Conservation (phyloP, 345 rosid genomes). For the Rhizophora mangle region DNA sequence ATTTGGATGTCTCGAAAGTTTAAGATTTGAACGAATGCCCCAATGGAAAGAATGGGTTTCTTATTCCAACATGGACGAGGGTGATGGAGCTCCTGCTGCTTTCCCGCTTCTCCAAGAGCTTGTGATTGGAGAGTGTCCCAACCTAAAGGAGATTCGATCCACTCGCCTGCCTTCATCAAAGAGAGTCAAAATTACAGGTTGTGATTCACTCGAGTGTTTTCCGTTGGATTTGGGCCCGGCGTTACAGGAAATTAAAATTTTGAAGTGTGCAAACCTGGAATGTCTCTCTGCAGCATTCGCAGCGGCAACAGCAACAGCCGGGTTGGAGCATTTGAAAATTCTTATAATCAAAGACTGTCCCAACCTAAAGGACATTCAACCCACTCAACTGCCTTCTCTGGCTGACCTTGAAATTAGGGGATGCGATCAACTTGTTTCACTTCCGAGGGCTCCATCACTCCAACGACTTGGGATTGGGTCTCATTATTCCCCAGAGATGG, state of each 20-base stretch:
- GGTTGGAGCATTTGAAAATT: too few species aligned
- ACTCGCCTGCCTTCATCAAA: slow-evolving; percentile 26
- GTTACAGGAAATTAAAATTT: too few species aligned
- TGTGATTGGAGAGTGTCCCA: slow-evolving; percentile 24
- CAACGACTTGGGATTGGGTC: too few species aligned
- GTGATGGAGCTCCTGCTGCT: not conserved
- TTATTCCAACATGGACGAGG: too few species aligned
- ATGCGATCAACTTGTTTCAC: slow-evolving; percentile 10
- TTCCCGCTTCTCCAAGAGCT: slow-evolving; percentile 40
- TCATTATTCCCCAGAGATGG: too few species aligned
- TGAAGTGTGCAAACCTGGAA: too few species aligned
- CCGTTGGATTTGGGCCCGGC: too few species aligned
- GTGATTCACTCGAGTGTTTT: too few species aligned
- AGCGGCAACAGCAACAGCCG: too few species aligned
- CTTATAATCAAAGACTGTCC: slow-evolving; percentile 32
- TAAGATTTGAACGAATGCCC: slow-evolving; percentile 26
- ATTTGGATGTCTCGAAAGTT: slow-evolving; percentile 32
- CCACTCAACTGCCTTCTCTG: not conserved
- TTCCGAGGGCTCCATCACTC: not conserved
- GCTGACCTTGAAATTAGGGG: slow-evolving; percentile 19
- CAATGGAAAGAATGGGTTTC: slow-evolving; percentile 34
- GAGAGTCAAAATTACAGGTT: too few species aligned
- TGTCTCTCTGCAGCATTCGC: too few species aligned
- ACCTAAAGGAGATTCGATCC: slow-evolving; percentile 22
- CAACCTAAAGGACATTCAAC: slow-evolving; percentile 18